phyloP scores from a whole-genome alignment of 2,329 filamentous ascomycete species.

The Clathrospora elynae region DNA sequence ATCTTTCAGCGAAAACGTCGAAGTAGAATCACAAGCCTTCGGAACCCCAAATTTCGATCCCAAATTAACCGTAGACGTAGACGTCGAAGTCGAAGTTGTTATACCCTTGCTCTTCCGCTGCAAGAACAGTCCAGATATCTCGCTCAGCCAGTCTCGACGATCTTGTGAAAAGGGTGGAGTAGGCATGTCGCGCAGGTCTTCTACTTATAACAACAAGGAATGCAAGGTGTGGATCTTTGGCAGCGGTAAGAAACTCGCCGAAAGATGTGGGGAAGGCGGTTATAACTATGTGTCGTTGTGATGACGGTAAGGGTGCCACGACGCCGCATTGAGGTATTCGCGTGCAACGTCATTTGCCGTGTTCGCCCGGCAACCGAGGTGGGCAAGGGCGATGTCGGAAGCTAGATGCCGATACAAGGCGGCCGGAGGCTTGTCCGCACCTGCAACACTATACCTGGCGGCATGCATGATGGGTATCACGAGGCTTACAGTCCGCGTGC shows the following conservation, averaged over 20 bases:
- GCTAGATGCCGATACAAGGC: conserved; percentile 15
- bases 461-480: conserved; percentile 10
- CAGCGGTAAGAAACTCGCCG: conserved; percentile 18
- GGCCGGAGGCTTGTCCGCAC: neutral
- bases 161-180: conserved; percentile 46
- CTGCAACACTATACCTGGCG: no score
- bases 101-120: conserved; percentile 24
- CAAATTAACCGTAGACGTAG: conserved; percentile 11
- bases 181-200: conserved; percentile 31
- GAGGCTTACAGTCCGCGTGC: conserved; percentile 3
- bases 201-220: conserved; percentile 9
- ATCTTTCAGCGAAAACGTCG: conserved; percentile 22
- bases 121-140: conserved; percentile 36
- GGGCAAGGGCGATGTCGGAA: conserved; percentile 15
- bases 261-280: conserved; percentile 22
- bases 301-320: conserved; percentile 68
- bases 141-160: conserved; percentile 44
- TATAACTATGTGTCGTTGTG: conserved; percentile 21
- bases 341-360: conserved; percentile 69
- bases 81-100: conserved; percentile 15
- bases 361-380: conserved; percentile 37
- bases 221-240: conserved; percentile 9
- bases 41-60: conserved; percentile 2
- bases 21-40: conserved; percentile 16
- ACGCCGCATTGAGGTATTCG: conserved; percentile 64